Conservation (phyloP, 1,284 basidiomycete species). For the Marasmius sp. region DNA sequence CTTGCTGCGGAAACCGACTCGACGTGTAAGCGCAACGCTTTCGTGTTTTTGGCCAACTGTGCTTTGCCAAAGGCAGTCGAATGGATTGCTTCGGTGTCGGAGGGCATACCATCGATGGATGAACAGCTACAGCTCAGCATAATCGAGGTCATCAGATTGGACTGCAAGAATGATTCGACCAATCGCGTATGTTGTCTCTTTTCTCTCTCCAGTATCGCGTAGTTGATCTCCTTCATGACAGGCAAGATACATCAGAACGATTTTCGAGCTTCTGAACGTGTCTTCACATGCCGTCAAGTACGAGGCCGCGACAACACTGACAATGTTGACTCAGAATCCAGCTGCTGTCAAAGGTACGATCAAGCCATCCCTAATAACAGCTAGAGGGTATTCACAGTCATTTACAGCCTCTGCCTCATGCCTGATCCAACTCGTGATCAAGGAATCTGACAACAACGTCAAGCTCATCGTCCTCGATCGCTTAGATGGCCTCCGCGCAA, state of each 20-base stretch:
- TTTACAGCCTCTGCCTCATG: slow-evolving; percentile 81
- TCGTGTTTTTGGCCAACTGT: slow-evolving; percentile 90
- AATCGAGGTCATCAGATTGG: slow-evolving; percentile 92
- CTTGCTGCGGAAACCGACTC: slow-evolving; percentile 96
- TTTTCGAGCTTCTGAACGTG: slow-evolving; percentile 93
- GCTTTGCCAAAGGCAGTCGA: slow-evolving; percentile 91
- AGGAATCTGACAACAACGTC: slow-evolving; percentile 99
- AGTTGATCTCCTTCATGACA: slow-evolving; percentile 30
- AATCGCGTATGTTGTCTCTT: slow-evolving; percentile 61
- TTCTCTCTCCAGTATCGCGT: not conserved
- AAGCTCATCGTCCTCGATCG: slow-evolving; percentile 98
- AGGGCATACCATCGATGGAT: slow-evolving; percentile 84
- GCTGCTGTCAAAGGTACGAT: slow-evolving; percentile 88
- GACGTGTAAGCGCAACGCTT: slow-evolving; percentile 97
- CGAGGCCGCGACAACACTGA: slow-evolving; percentile 95
- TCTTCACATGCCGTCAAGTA: slow-evolving; percentile 96
- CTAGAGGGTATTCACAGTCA: not conserved
- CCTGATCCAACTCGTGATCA: slow-evolving; percentile 88
- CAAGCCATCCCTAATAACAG: no score
- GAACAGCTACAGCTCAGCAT: slow-evolving; percentile 95
- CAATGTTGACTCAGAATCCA: slow-evolving; percentile 93
- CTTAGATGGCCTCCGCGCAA: slow-evolving; percentile 80
- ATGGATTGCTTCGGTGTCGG: slow-evolving; percentile 85
- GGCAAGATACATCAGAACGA: slow-evolving; percentile 90
- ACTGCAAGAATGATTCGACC: slow-evolving; percentile 83